These are phyloP conservation scores for Ogataea angusta DNA, from an alignment of 805 yeast species.

Conservation along the genomic window DNA sequence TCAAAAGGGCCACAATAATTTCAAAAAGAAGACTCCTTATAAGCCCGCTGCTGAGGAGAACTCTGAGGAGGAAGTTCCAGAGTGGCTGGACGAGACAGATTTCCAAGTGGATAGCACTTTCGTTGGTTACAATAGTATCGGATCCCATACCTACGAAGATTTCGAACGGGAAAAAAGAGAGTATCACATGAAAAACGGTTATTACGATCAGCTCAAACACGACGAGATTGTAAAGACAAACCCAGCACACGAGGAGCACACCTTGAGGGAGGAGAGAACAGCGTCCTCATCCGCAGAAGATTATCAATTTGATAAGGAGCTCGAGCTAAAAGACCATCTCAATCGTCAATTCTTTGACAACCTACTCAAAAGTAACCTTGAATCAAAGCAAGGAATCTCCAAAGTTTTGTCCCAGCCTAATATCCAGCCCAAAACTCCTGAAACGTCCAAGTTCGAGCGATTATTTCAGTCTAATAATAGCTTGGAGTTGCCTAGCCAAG, in stretches of 20 bases:
- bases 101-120: slow-evolving; percentile 31
- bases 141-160: slow-evolving; percentile 28
- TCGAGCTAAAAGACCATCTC: slow-evolving; percentile 18
- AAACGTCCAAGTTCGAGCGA: slow-evolving; percentile 21
- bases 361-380: slow-evolving; percentile 6
- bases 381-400: background rate
- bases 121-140: slow-evolving; percentile 23
- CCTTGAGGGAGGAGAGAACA: too few species aligned
- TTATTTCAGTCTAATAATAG: slow-evolving; percentile 15
- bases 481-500: background rate
- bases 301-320: slow-evolving; percentile 18
- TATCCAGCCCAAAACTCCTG: slow-evolving; percentile 5
- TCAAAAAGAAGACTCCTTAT: slow-evolving; percentile 6
- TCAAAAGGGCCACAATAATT: slow-evolving; percentile 1
- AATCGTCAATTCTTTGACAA: slow-evolving; percentile 24
- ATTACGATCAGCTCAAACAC: background rate
- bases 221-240: too few species aligned
- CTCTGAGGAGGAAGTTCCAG: slow-evolving; percentile 26
- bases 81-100: slow-evolving; percentile 33
- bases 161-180: slow-evolving; percentile 29
- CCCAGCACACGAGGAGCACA: too few species aligned
- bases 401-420: too few species aligned
- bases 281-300: slow-evolving; percentile 12
- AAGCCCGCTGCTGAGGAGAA: slow-evolving; percentile 7
- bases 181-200: slow-evolving; percentile 20